phyloP scores from a whole-genome alignment of 441 rosid species.

The Mallotus japonicus region DNA sequence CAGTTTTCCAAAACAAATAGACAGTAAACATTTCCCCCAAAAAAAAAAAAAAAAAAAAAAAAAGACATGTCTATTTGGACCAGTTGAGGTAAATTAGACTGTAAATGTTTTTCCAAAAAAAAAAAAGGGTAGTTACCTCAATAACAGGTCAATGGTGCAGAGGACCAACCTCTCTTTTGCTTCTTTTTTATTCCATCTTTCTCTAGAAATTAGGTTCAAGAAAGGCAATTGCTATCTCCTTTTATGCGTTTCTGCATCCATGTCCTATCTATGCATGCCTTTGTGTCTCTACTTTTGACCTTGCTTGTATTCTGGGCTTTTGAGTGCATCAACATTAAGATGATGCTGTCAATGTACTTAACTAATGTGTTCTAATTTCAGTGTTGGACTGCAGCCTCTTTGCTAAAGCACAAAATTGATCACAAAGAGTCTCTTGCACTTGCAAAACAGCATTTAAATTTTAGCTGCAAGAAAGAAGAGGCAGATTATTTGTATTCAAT shows the following conservation, averaged over 20 bases:
- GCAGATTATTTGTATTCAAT: constrained; percentile 53
- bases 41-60: too few relatives aligned
- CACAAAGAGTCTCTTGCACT: constrained; percentile 63
- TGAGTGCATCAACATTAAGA: background rate
- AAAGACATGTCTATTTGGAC: too few relatives aligned
- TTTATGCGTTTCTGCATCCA: background rate
- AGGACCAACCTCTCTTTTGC: background rate
- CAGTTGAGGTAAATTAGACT: background rate
- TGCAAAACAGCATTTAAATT: constrained; percentile 61
- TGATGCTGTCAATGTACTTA: constrained; percentile 4
- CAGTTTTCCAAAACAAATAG: too few relatives aligned
- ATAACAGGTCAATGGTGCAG: background rate
- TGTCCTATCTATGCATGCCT: background rate
- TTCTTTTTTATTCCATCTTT: background rate
- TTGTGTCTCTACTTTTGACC: background rate
- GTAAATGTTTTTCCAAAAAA: too few relatives aligned
- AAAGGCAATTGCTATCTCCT: background rate
- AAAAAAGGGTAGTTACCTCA: background rate
- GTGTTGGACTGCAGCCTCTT: constrained; percentile 85
- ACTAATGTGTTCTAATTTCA: constrained; percentile 32
- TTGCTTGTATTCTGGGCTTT: background rate
- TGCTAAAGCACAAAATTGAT: constrained; percentile 61
- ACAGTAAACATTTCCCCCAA: too few relatives aligned
- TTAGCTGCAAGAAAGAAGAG: constrained; percentile 64
- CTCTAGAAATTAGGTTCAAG: background rate